Percentiles rank a stretch among this genome's conserved stretches.
These are phyloP conservation scores for Esteya vermicola DNA, from an alignment of 2,329 filamentous ascomycete species.

Conservation along the genomic window DNA sequence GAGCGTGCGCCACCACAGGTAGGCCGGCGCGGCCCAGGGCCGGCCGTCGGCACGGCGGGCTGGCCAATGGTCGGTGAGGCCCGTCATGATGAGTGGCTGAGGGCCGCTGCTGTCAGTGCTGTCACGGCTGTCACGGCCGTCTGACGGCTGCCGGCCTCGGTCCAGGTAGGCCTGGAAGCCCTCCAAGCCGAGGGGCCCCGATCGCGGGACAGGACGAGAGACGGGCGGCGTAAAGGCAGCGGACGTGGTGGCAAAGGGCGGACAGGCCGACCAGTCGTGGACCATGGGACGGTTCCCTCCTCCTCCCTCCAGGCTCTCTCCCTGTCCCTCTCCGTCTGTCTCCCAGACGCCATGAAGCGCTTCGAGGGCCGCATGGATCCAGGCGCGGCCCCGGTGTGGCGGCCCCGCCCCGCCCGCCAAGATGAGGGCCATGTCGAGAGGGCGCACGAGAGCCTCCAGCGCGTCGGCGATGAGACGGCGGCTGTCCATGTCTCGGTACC, in stretches of 20 bases:
- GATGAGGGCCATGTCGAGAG: constrained; percentile 65
- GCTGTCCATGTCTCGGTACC: constrained; percentile 3
- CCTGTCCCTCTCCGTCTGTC: neutral
- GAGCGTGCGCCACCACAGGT: constrained; percentile 62
- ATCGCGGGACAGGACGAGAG: constrained; percentile 23
- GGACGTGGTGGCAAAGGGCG: constrained; percentile 1
- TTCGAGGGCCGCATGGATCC: constrained; percentile 37
- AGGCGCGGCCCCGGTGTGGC: constrained; percentile 28
- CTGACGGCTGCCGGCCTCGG: constrained; percentile 6
- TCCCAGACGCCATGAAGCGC: constrained; percentile 21
- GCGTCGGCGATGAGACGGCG: neutral
- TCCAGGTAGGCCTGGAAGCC: constrained; percentile 49
- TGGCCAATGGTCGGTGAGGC: constrained; percentile 58
- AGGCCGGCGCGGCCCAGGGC: constrained; percentile 59
- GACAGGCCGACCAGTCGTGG: constrained; percentile 1
- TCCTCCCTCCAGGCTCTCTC: neutral
- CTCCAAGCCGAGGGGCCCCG: constrained; percentile 35
- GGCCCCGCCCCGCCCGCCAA: constrained; percentile 50
- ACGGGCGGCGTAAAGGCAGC: constrained; percentile 26
- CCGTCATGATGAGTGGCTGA: constrained; percentile 15
- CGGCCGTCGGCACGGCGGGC: constrained; percentile 40
- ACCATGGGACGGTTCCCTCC: neutral
- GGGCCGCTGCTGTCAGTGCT: neutral
- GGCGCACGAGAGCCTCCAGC: constrained; percentile 43
- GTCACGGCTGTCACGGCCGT: no score